Base-by-base conservation (phyloP, 176 grass and related monocot genomes). In the Juncus inflexus region DNA sequence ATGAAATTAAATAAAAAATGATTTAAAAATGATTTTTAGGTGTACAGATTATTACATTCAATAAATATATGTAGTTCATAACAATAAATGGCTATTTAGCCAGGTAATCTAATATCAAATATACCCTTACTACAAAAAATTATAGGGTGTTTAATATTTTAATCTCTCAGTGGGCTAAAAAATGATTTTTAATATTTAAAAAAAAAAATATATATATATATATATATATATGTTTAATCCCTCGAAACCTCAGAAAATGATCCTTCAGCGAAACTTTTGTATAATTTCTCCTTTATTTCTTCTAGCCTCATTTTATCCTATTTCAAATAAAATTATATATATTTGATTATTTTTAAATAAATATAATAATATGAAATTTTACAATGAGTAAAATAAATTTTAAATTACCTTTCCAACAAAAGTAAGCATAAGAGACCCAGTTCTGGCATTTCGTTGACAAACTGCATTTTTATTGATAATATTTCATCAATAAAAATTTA, bases 381-480 rank as follows among this genome's bases (percentile, higher is more conserved):
- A 47, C 9, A 28, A 47, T 47, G 43, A 47, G 4, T 47, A 28
- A 28, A 37, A 35, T 50, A 35, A 65, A 65, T 13, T 53, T 71
- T 59, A 9, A 55, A 19, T 12, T 86, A 99, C 94, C 94, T 92
- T 99, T 62, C 87, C 94, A 10, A 83, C 54, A 79, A 99, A 80
- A 81, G 73, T 82, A 64, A 99, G 79, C 64, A 86, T 66, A 37
- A 86, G 73, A 50, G 82, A 75, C 6, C 82, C 83, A 42, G 9
- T 59, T 84, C 88, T 86, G 42, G 82, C 86, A 47, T 81, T 81
- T 3, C 88, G 82, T 70, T 86, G 63, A 43, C 74, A 89, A 16
- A 85, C 94, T 97, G 83, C 71, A 89, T 45, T 47, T 74, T 53
- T 4, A 40, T 73, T 70, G 67, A 51, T 56, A 40, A 9, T 41